Percentiles rank a stretch among this genome's conserved stretches.
phyloP scores from a whole-genome alignment of 768 basidiomycete species.

The Leccinum subgranulosum region DNA sequence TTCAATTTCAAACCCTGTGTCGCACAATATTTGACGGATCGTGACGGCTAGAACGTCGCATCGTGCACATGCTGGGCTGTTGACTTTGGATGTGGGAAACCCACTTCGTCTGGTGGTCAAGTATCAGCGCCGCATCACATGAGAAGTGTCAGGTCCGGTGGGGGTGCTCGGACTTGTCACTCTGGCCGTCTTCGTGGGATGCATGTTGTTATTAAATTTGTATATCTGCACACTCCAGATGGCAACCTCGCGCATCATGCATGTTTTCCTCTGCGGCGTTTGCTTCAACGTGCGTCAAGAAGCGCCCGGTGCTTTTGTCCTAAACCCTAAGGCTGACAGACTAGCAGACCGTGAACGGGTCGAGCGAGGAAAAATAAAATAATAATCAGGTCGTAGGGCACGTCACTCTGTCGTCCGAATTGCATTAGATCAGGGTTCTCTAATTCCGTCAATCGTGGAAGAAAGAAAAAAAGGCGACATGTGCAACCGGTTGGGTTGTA shows the following conservation, averaged over 20 bases:
- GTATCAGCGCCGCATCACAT: neutral
- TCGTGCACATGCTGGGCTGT: neutral
- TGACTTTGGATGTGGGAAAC: neutral
- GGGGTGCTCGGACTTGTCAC: neutral
- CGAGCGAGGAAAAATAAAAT: neutral
- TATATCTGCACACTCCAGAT: constrained; percentile 1
- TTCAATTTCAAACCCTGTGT: neutral
- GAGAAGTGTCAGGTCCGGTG: neutral
- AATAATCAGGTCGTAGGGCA: constrained; percentile 9
- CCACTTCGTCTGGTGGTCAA: neutral
- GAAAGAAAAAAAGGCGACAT: neutral
- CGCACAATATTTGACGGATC: neutral
- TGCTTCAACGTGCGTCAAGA: constrained; percentile 15
- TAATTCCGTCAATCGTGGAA: neutral
- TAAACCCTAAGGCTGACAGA: constrained; percentile 11
- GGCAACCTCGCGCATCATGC: constrained; percentile 22
- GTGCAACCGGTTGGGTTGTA: neutral
- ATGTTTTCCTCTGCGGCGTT: constrained; percentile 14
- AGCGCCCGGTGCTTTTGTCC: neutral
- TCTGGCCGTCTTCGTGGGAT: neutral
- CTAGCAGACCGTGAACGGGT: neutral
- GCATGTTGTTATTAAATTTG: neutral
- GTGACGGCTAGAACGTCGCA: neutral
- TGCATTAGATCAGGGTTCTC: neutral
- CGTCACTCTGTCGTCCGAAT: neutral